Base-by-base conservation (phyloP, 306 rosid species). In the Cicer bijugum region DNA sequence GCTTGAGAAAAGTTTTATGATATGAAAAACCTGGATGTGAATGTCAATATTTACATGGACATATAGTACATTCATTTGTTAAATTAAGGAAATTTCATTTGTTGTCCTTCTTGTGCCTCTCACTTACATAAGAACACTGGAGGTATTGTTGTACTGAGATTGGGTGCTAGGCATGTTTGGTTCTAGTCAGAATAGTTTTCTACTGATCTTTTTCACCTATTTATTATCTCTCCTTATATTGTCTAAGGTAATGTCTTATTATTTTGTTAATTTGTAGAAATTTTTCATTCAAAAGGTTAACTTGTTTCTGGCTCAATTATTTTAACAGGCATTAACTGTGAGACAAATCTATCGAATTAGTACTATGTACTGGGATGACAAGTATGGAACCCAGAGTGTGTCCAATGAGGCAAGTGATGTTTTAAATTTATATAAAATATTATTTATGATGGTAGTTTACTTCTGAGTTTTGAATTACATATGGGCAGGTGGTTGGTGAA, bases 361-460 rank as follows among this genome's bases (percentile, higher is more conserved):
- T 88, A 94, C 99, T 0, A 91, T 94, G 99, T 94, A 94, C 83
- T 94, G 99, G 97, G 99, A 94, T 85, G 99, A 94, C 92, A 94
- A 94, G 84, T 90, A 94, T 48, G 96, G 97, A 83, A 91, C 99
- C 64, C 99, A 89, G 75, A 94, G 97, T 60, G 99, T 94, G 61
- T 94, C 99, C 71, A 94, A 90, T n/a, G 97, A 94, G 99, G 97
- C 88, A 91, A 74, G 99, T 85, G 73, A 35, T 84, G 74, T 63
- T 57, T 62, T 76, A 14, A 43, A 45, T 69, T 86, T 10, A 19
- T 71, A 28, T 68, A 12, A 19, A 58, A 46, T 65, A 65, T 67
- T 67, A 12, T 60, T 60, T 63, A 14, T 74, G 56, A 40, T 20
- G 10, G 37, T 42, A 19, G 11, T 39, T 69, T 58, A 70, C 14